These are phyloP conservation scores for Neurospora crassa DNA, from an alignment of 2,329 filamentous ascomycete species.

Conservation along the genomic window DNA sequence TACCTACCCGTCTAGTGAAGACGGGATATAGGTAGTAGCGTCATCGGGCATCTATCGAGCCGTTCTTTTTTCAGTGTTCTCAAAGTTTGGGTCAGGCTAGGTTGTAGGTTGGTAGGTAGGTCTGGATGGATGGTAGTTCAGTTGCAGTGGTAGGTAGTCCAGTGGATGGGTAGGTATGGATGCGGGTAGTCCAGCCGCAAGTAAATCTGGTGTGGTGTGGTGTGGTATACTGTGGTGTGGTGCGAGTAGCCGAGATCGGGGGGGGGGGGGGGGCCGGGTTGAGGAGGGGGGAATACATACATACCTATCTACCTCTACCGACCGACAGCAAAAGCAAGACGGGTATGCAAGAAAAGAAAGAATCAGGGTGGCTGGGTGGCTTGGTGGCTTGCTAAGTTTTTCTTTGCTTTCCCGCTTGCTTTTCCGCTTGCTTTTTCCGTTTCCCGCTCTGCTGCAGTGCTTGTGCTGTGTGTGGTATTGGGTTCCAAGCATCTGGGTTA, in stretches of 20 bases:
- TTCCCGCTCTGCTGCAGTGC: background rate
- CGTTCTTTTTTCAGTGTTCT: background rate
- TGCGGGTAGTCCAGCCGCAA: background rate
- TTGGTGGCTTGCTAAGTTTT: background rate
- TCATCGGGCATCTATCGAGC: background rate
- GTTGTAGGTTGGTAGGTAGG: background rate
- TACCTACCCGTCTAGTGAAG: background rate
- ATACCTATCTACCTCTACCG: background rate
- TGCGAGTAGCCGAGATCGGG: background rate
- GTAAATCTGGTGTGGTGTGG: background rate
- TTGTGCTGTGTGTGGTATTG: background rate
- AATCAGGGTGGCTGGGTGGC: background rate
- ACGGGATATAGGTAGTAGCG: background rate
- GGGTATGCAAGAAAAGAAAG: no score
- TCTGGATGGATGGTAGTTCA: background rate
- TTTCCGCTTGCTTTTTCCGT: background rate
- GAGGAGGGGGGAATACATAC: background rate
- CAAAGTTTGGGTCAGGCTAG: background rate
- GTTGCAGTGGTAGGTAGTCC: background rate
- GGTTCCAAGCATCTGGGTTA: background rate
- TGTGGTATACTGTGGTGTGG: background rate
- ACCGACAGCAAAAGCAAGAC: background rate
- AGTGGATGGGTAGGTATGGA: no score
- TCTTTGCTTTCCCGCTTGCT: background rate
- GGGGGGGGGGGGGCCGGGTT: background rate